Percentiles rank a stretch among this genome's conserved stretches.
phyloP scores from a whole-genome alignment of 2,329 filamentous ascomycete genomes.

The Fusarium verticillioides region DNA sequence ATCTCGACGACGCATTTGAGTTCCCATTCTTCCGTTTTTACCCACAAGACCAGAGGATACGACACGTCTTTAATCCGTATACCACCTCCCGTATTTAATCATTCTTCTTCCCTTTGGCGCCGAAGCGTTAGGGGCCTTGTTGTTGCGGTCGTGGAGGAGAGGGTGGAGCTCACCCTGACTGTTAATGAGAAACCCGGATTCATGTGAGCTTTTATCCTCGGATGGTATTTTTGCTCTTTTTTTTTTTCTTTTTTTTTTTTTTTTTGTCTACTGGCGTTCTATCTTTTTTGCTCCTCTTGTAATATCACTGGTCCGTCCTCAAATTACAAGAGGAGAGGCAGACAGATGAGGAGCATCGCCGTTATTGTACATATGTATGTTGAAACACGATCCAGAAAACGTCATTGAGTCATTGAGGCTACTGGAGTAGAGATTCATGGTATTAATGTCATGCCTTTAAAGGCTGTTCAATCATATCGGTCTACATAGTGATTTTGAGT shows the following conservation, averaged over 20 bases:
- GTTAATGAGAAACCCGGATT: constrained; percentile 30
- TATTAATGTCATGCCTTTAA: constrained; percentile 27
- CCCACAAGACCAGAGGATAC: constrained; percentile 27
- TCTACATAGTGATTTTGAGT: not conserved
- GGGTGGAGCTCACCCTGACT: constrained; percentile 3
- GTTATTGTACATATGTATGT: constrained; percentile 28
- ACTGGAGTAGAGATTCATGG: constrained; percentile 2
- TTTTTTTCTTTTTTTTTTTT: constrained; percentile 20
- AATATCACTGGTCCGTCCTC: constrained; percentile 29
- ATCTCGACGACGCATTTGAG: constrained; percentile 29
- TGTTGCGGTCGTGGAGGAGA: constrained; percentile 17
- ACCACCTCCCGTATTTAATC: constrained; percentile 40
- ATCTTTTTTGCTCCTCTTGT: constrained; percentile 33
- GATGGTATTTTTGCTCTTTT: constrained; percentile 22
- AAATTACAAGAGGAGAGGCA: constrained; percentile 11
- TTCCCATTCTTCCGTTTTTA: constrained; percentile 3
- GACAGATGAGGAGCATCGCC: not conserved
- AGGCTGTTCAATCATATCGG: not conserved
- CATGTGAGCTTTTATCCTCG: constrained; percentile 11
- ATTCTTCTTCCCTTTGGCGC: constrained; percentile 32
- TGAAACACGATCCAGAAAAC: constrained; percentile 16
- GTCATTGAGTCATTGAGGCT: constrained; percentile 16
- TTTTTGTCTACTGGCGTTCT: constrained; percentile 20
- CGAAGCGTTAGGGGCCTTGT: constrained; percentile 25
- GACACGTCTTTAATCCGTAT: constrained; percentile 24